Base-by-base conservation (phyloP, 306 rosid species). In the Arachis stenosperma region DNA sequence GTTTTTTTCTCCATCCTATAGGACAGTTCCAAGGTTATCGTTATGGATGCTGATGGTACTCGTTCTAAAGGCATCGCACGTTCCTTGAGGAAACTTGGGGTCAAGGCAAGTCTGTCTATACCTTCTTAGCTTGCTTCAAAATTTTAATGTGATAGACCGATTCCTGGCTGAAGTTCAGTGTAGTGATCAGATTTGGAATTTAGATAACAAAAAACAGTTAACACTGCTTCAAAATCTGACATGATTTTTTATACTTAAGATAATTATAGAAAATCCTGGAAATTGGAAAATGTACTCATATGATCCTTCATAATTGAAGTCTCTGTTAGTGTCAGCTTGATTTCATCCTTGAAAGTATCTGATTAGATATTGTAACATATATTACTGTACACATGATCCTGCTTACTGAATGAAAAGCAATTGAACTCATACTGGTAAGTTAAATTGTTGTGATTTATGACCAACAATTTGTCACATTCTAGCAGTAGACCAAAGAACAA, bases 1-100 rank as follows among this genome's bases (percentile, higher is more conserved):
- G 81, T 83, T 87, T 69, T 80, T 83, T 83, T 87, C 74, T 82
- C 57, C 88, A 78, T 66, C 78, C 78, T 91, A 87, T 94, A 94
- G 98, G 95, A 86, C 92, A 94, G 91, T 82, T 91, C 96, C 84
- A 80, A 82, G 94, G 96, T 94, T 76, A 85, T 94, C 65, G 70
- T 94, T 83, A 77, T 94, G 86, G 98, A 94, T 86, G 88, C 89
- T 78, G 89, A 94, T 79, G 96, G 98, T 46, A 65, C 83, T 82
- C 81, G 88, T 69, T 85, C 96, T 61, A 94, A 91, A 81, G 88
- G 90, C 81, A 82, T 94, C 44, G 98, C 96, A 69, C 88, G 98
- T 75, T 89, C 96, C 75, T 89, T 94, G 88, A 88, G 79, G 82
- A 91, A 86, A 84, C 79, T 91, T 59, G 98, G 98, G 72, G 68